Percentiles rank a stretch among this genome's conserved stretches.
phyloP scores from a whole-genome alignment of 257 asterid species.

The Solanum bulbocastanum region DNA sequence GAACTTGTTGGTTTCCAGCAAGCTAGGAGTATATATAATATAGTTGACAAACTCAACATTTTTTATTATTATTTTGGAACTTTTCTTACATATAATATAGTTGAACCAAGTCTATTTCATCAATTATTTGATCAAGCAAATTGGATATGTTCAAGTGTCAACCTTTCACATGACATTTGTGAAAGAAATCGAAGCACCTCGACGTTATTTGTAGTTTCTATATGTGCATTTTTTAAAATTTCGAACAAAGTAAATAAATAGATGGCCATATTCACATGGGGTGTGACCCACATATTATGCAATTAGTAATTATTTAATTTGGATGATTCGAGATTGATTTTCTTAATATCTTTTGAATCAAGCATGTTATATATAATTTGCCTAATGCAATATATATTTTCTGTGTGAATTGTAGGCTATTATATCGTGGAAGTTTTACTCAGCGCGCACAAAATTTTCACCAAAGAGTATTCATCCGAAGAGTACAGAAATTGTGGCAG shows the following conservation, averaged over 20 bases:
- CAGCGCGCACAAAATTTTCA: too few relatives aligned
- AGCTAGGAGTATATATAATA: not conserved
- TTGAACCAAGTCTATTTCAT: not conserved
- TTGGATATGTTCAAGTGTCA: not conserved
- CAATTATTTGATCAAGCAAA: not conserved
- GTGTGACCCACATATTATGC: not conserved
- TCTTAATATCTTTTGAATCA: too few relatives aligned
- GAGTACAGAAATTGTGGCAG: too few relatives aligned
- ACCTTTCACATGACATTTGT: not conserved
- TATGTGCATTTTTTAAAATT: not conserved
- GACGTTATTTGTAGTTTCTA: not conserved
- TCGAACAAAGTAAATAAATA: not conserved
- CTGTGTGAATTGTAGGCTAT: too few relatives aligned
- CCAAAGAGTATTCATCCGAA: too few relatives aligned
- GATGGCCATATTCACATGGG: not conserved
- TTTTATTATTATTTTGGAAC: not conserved
- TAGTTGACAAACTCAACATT: not conserved
- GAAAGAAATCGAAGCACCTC: not conserved
- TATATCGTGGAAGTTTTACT: too few relatives aligned
- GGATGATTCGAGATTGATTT: too few relatives aligned
- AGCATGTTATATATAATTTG: too few relatives aligned
- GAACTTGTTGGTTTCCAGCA: not conserved
- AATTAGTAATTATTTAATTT: too few relatives aligned
- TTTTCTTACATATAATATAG: not conserved
- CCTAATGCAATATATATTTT: too few relatives aligned